phyloP scores from a whole-genome alignment of 768 basidiomycete species.

The Vararia minispora region DNA sequence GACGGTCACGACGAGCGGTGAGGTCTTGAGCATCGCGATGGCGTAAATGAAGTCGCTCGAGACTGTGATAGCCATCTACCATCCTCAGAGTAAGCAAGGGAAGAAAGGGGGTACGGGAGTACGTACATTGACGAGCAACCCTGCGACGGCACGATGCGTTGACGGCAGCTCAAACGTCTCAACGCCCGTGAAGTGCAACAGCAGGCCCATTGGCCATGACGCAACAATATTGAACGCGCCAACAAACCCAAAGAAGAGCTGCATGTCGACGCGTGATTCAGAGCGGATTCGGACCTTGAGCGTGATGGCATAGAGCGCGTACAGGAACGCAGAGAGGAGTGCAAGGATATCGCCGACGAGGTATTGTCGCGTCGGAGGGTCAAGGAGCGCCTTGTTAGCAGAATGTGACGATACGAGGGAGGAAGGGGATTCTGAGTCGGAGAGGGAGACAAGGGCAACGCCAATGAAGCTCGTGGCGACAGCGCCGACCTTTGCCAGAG shows the following conservation, averaged over 20 bases:
- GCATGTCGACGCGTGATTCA: conserved; percentile 85
- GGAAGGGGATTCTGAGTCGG: conserved; percentile 43
- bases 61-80: conserved; percentile 73
- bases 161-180: conserved; percentile 70
- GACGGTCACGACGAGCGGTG: conserved; percentile 85
- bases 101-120: conserved; percentile 5
- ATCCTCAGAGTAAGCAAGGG: neutral
- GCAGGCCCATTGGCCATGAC: conserved; percentile 66
- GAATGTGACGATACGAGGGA: conserved; percentile 5
- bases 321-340: conserved; percentile 77
- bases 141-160: conserved; percentile 33
- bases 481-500: conserved; percentile 59
- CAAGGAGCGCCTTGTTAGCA: conserved; percentile 7
- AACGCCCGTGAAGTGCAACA: conserved; percentile 61
- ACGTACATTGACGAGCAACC: conserved; percentile 46
- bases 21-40: conserved; percentile 92
- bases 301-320: conserved; percentile 80
- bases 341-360: conserved; percentile 73
- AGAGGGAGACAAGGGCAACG: conserved; percentile 79
- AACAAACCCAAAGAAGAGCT: conserved; percentile 90
- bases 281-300: conserved; percentile 78
- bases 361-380: conserved; percentile 11
- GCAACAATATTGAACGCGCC: conserved; percentile 73
- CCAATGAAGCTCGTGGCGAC: conserved; percentile 75
- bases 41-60: conserved; percentile 82